Base-by-base conservation (phyloP, 345 rosid genomes). In the Pseudoturritis turrita region DNA sequence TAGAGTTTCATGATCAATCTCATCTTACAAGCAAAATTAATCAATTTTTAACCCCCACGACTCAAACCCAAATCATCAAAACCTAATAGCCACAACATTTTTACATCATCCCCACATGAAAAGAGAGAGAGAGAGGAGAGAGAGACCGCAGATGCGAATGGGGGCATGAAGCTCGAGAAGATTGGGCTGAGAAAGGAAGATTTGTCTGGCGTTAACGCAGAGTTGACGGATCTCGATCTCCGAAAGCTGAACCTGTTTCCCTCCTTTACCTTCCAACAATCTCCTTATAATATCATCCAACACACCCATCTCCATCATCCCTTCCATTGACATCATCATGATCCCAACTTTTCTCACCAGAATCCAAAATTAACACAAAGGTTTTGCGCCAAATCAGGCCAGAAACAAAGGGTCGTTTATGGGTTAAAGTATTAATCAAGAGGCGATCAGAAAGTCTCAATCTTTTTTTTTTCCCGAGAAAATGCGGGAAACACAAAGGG, bases 221-320 rank as follows among this genome's bases (percentile, higher is more conserved):
- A 96, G 90, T 82, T 90, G 99, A 65, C 99, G 97, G 88, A 96
- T 92, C 89, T 96, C 99, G 46, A 81, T 82, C 81, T 96, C 99
- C 0, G 99, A 96, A 17, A 92, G 86, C 88, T 92, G 98, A 49
- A 90, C 99, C 73, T 92, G 99, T 72, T 87, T 92, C 8, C 91
- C 87, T 62, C 96, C 98, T 90, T 78, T 88, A 5, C 99, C 97
- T 37, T 90, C 98, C 77, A 96, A 76, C 22, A 96, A 77, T 81
- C 98, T 88, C 80, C 92, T 83, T 63, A 96, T 87, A 14, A 96
- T 88, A 77, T 96, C 99, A 84, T 96, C 98, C 90, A 96, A 73
- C 3, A 83, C 89, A 37, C 85, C 81, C 72, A 77, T 84, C 80
- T 92, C 95, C 91, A 90, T 86, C 80, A 78, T 80, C 40, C 89